Conservation (phyloP, 192 early-diverging fungal species). For the Backusella tuberculispora region DNA sequence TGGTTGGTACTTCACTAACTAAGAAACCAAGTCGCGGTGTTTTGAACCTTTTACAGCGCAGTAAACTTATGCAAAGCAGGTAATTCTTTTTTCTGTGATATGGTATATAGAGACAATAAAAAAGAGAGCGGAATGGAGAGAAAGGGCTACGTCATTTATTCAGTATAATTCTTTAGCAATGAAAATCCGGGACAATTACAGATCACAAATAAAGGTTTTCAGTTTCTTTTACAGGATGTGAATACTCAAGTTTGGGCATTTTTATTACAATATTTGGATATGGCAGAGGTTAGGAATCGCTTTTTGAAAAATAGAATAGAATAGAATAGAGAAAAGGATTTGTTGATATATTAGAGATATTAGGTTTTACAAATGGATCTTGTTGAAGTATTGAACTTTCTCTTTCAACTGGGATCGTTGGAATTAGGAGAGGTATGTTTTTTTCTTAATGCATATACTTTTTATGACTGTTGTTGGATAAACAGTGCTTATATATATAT, state of each 20-base stretch:
- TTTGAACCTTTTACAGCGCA: slow-evolving; percentile 70
- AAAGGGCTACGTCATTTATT: not conserved
- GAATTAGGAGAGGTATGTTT: slow-evolving; percentile 77
- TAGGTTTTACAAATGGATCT: slow-evolving; percentile 79
- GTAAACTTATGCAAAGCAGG: slow-evolving; percentile 73
- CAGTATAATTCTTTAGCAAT: slow-evolving; percentile 7
- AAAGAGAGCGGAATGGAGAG: no score
- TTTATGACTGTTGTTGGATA: not conserved
- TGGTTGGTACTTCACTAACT: slow-evolving; percentile 83
- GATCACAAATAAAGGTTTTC: slow-evolving; percentile 97
- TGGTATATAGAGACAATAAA: slow-evolving; percentile 3
- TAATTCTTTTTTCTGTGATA: slow-evolving; percentile 19
- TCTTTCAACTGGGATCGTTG: slow-evolving; percentile 91
- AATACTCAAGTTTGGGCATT: slow-evolving; percentile 97
- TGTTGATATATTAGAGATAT: not conserved
- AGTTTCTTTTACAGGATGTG: slow-evolving; percentile 93
- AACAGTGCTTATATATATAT: not conserved
- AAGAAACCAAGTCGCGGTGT: slow-evolving; percentile 71
- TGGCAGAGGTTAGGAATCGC: slow-evolving; percentile 63
- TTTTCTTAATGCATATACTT: not conserved
- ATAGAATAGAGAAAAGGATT: not conserved
- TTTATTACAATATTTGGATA: slow-evolving; percentile 88
- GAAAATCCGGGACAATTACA: slow-evolving; percentile 45
- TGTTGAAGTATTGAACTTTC: slow-evolving; percentile 91
- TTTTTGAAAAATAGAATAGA: not conserved